Base-by-base conservation (phyloP, 2,329 filamentous ascomycete genomes). In the Aspergillus udagawae region DNA sequence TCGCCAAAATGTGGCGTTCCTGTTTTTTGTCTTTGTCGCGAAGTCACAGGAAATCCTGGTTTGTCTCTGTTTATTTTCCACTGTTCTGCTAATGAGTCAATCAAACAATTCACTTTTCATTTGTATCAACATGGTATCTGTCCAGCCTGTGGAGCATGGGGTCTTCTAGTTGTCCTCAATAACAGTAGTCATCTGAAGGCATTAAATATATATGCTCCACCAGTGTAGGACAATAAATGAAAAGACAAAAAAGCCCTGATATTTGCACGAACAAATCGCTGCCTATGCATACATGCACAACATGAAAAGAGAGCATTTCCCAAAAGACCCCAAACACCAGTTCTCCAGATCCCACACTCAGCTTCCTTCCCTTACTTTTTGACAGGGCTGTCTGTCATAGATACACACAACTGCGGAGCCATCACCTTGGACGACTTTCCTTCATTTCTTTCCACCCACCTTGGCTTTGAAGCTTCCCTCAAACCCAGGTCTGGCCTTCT, bases 381-480 rank as follows among this genome's bases (percentile, higher is more conserved):
- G n/a, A 32, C 35, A 44, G 44, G 25, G 14, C 14, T 25, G 42
- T 29, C 25, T 12, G 27, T 20, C 42, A 41, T 49, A 42, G 53
- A 49, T 53, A 56, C 35, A 29, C 44, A 54, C 29, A 21, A 4
- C n/a, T 4, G 8, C 3, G n/a, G 41, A 20, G 17, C 10, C 41
- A 44, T 38, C 32, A 17, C 14, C 32, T 5, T 17, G 32, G 12
- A 14, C 14, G 27, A 4, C 17, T 27, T 25, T 47, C 21, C 20
- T 25, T 70, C 76, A 75, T 67, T 76, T 77, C 70, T 76, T 76
- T 20, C 68, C 72, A 17, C 72, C 73, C 68, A 73, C 65, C 72
- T 79, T 76, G 44, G 60, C 80, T 82, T 81, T 83, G 70, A 93
- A 88, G 60, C 88, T 88, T 4, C 87, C 87, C 71, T 90, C 88